Conservation (phyloP, 352 stramenopile genomes). For the Globisporangium rhizosaccharum region DNA sequence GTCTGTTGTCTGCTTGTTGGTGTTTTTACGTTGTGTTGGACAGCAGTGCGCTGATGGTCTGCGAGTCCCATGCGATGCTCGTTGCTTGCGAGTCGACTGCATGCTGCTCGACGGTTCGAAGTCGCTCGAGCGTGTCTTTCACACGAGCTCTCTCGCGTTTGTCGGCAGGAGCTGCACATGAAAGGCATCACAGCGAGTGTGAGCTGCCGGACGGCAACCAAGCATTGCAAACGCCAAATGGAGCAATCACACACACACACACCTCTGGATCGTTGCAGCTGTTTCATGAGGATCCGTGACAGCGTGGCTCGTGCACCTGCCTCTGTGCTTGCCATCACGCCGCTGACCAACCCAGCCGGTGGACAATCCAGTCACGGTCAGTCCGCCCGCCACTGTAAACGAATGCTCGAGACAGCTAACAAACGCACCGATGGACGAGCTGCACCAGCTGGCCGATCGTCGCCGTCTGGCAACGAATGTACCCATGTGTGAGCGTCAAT, state of each 20-base stretch:
- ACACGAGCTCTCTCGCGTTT: not conserved
- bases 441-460: not conserved
- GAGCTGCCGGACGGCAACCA: no score
- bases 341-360: not conserved
- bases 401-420: not conserved
- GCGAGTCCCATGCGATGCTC: conserved; percentile 3
- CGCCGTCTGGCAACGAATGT: not conserved
- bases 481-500: not conserved
- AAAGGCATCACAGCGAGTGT: not conserved
- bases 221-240: no score
- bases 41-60: conserved; percentile 3
- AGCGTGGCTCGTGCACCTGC: not conserved
- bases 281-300: not conserved
- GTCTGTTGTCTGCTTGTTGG: not conserved
- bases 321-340: not conserved
- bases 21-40: not conserved
- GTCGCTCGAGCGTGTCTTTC: not conserved
- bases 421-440: not conserved
- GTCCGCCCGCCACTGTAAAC: not conserved
- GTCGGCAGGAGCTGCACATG: not conserved
- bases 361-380: not conserved
- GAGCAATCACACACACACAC: no score
- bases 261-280: conserved; percentile 9
- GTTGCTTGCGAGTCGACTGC: not conserved
- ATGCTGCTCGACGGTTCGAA: not conserved